phyloP scores from a whole-genome alignment of 2,329 filamentous ascomycete species.

The Colletotrichum magnum region DNA sequence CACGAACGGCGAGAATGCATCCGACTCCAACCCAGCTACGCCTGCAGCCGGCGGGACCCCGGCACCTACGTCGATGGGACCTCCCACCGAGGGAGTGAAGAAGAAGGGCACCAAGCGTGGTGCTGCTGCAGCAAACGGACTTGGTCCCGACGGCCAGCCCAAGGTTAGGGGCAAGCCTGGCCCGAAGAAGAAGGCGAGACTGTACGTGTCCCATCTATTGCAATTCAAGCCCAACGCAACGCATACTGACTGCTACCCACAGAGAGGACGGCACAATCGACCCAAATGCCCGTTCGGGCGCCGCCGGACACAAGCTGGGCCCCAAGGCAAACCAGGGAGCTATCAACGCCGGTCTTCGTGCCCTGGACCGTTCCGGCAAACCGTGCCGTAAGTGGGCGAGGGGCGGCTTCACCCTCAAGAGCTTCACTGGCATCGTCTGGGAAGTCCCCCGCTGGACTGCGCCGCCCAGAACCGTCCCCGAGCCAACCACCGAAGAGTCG shows the following conservation, averaged over 20 bases:
- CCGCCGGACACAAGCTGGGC: conserved; percentile 83
- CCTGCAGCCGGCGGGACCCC: conserved; percentile 70
- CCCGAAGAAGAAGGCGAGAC: conserved; percentile 94
- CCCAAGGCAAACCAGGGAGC: conserved; percentile 97
- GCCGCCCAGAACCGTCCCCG: conserved; percentile 69
- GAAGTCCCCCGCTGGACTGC: conserved; percentile 87
- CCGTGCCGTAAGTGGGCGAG: conserved; percentile 93
- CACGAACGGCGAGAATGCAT: conserved; percentile 68
- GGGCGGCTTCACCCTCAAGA: conserved; percentile 87
- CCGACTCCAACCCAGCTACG: conserved; percentile 73
- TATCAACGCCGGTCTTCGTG: conserved; percentile 95
- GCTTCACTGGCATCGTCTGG: conserved; percentile 91
- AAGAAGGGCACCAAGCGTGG: conserved; percentile 83
- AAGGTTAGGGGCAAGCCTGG: conserved; percentile 89
- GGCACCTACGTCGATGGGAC: conserved; percentile 69
- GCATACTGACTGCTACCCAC: conserved; percentile 38
- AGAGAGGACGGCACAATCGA: conserved; percentile 77
- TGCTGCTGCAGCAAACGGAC: conserved; percentile 74
- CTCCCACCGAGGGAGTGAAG: conserved; percentile 74
- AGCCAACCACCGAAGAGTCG: conserved; percentile 63
- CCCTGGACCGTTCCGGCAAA: conserved; percentile 91
- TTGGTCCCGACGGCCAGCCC: conserved; percentile 71
- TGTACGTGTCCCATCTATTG: conserved; percentile 74
- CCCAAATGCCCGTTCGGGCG: conserved; percentile 61
- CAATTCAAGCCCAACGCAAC: conserved; percentile 1